Evolutionary conservation across 805 yeast genomes (phyloP), one percentile per base, ranked within the genome.

Genomic region (Lipomyces japonicus): DNA sequence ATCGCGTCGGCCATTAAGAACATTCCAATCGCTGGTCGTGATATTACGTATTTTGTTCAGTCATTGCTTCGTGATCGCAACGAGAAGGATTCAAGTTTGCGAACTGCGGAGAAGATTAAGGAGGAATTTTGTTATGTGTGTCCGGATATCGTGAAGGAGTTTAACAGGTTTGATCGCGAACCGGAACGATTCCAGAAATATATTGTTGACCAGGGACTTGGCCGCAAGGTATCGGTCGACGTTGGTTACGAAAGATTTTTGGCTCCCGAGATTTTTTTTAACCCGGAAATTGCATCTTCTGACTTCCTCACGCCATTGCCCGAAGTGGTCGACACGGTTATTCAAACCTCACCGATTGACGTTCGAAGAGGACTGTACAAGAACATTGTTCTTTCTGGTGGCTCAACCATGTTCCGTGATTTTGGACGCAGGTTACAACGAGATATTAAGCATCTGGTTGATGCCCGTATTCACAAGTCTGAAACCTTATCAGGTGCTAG

Each of bases 261-360:
- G 68, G 99, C 98, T 1, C 97, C 98, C n/a, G 99, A 93, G 70
- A 90, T 93, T 63, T 93, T 93, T 72, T 93, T 93, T 79, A 89
- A 86, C 66, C 98, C 98, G 12, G 99, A 93, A 70, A 93, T 93
- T 64, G 95, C 95, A 43, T 85, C 95, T 3, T 81, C 95, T 6
- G 97, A 93, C 69, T 93, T 85, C 75, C 73, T 93, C 62, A 93
- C 96, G 2, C 99, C 99, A 26, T 77, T 93, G 55, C 98, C 99
- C 37, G 82, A 79, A n/a, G 93, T 87, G 18, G 97, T 93, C 46
- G 99, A 93, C 70, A 86, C 81, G 61, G 97, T 91, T 14, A 90
- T 93, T 60, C 97, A 91, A 72, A 77, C 91, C 10, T 82, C 95
- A 43, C 99, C 99, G 50, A 90, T 93, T 59, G 99, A 93, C 74